Evolutionary conservation across 306 rosid species (phyloP), one percentile per base, ranked within the genome.

Genomic region (Cercis canadensis): DNA sequence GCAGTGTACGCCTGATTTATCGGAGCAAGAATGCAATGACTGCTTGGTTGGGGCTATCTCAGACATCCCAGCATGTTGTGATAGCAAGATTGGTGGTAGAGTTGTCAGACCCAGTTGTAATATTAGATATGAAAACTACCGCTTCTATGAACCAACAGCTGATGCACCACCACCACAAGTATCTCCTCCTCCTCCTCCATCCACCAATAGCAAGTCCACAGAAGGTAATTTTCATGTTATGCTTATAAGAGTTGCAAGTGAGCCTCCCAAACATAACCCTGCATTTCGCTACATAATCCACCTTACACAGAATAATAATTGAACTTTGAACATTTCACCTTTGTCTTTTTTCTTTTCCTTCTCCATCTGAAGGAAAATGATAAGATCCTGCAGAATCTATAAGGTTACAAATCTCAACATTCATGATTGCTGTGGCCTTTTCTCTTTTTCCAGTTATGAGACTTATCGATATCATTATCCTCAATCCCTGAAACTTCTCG

Each of bases 1-100:
- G 3, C 82, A 78, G 65, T 72, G 82, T 51, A 49, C 74, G 2
- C 78, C 70, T 11, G 75, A 78, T 41, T 19, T 78, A 12, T 41
- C 68, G 0, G 2, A 15, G 11, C 5, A 0, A 15, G 50, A 66
- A 1, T 78, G 82, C 70, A n/a, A 6, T 11, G 0, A 0, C 11
- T 72, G 78, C 62, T 14, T 65, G 1, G 12, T 3, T 11, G 0
- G 0, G 0, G 53, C 51, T 3, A 0, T 59, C 4, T 0, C 0
- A 11, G 0, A 10, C 0, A 24, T 72, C 5, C 16, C n/a, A 11
- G 0, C 0, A 0, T 65, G 64, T 52, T 65, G 74, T 24, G 16
- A 1, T 3, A 54, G 50, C n/a, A 67, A 1, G 21, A 0, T 0
- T 5, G 40, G 57, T 6, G 63, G 57, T 0, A 46, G 58, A 8